A percentile compares a stretch with the other conserved stretches of the same genome.
These are phyloP conservation scores for Nemania sp. DNA, from an alignment of 2,329 filamentous ascomycete species.

Conservation along the genomic window DNA sequence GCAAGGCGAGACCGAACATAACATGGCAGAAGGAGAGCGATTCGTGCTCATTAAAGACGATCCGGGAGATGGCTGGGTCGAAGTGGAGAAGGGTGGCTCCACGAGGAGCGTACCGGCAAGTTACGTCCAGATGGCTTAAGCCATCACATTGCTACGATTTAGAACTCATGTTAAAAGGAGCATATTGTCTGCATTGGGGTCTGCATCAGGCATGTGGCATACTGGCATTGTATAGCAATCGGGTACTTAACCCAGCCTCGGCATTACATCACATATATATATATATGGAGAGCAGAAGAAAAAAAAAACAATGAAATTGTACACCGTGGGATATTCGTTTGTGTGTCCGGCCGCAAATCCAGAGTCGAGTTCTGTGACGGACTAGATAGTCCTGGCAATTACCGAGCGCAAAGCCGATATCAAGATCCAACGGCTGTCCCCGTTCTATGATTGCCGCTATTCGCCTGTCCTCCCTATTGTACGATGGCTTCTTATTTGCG, in stretches of 20 bases:
- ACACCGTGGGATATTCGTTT: neutral
- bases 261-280: conserved; percentile 5
- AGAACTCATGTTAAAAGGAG: conserved; percentile 3
- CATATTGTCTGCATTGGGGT: conserved; percentile 8
- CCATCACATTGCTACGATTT: neutral
- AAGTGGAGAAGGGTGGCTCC: conserved; percentile 88
- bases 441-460: too few relatives aligned
- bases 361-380: too few relatives aligned
- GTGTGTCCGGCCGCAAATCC: neutral
- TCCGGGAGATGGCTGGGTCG: conserved; percentile 91
- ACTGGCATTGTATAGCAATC: conserved; percentile 22
- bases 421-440: too few relatives aligned
- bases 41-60: conserved; percentile 90
- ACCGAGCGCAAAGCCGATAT: too few relatives aligned
- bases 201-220: conserved; percentile 1
- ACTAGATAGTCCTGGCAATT: neutral
- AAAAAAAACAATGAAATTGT: conserved; percentile 14
- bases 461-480: too few relatives aligned
- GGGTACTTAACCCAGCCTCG: conserved; percentile 4
- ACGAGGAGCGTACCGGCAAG: conserved; percentile 91
- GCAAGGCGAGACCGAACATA: conserved; percentile 83
- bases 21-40: conserved; percentile 85
- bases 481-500: too few relatives aligned
- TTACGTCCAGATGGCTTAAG: conserved; percentile 70
- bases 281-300: conserved; percentile 12